phyloP scores from a whole-genome alignment of 1,284 basidiomycete genomes.

The Cryptococcus amylolentus region DNA sequence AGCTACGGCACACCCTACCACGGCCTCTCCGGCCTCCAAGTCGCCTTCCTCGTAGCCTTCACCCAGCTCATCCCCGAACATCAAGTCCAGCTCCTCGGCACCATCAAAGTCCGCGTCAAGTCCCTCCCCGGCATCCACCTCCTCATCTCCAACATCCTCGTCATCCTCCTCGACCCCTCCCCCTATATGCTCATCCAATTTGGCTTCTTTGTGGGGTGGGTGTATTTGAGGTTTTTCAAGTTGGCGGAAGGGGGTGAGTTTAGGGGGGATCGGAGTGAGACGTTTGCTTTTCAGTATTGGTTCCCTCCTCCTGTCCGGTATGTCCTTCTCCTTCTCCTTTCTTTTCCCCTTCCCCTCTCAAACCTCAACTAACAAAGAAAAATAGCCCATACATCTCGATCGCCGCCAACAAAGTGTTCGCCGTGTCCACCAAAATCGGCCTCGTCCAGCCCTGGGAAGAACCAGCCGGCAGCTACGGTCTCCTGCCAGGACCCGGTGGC shows the following conservation, averaged over 20 bases:
- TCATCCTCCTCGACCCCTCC: conserved; percentile 80
- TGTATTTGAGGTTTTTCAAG: conserved; percentile 96
- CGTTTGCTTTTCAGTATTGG: conserved; percentile 93
- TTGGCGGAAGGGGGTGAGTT: conserved; percentile 60
- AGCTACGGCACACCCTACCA: conserved; percentile 87
- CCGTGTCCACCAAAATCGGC: conserved; percentile 59
- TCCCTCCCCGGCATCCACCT: conserved; percentile 90
- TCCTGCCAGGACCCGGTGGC: conserved; percentile 68
- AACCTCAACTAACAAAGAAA: conserved; percentile 42
- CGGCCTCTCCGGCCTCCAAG: conserved; percentile 88
- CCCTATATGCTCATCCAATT: conserved; percentile 97
- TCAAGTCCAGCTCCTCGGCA: conserved; percentile 86
- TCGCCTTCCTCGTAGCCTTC: conserved; percentile 87
- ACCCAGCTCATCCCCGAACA: conserved; percentile 97
- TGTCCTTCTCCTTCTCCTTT: conserved; percentile 27
- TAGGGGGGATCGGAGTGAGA: conserved; percentile 85
- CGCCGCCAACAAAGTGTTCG: conserved; percentile 67
- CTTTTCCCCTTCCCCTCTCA: not conserved
- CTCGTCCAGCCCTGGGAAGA: conserved; percentile 75
- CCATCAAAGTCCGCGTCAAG: conserved; percentile 84
- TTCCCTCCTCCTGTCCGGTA: conserved; percentile 93
- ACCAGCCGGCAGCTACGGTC: conserved; percentile 64
- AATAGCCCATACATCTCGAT: conserved; percentile 58
- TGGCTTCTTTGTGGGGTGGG: conserved; percentile 93
- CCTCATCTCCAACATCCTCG: conserved; percentile 83